Evolutionary conservation across 1,284 basidiomycete species (phyloP), one percentile per base, ranked within the genome.

Genomic region (Cronartium quercuum): DNA sequence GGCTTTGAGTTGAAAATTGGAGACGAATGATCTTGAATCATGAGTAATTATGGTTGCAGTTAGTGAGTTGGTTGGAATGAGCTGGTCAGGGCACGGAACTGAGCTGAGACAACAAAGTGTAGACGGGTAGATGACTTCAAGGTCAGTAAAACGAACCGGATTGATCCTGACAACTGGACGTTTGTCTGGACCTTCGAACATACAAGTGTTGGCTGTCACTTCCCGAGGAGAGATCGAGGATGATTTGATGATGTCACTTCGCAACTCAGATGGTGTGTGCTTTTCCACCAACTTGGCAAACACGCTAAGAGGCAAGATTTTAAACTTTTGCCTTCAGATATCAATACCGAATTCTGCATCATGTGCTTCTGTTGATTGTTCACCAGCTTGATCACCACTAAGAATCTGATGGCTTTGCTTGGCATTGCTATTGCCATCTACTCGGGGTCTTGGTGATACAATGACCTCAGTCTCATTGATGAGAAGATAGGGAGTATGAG

Each of bases 381-480:
- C n/a, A 21, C 64, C 55, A 55, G 61, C 24, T 21, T 64, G 58
- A 1, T 47, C 34, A 21, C 29, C 35, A 47, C 55, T 55, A 24
- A 75, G 44, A 42, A 67, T 67, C 34, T 65, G 70, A 60, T 65
- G 63, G 38, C 64, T 38, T 38, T 75, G 64, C 10, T 35, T 40
- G 7, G 40, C 24, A n/a, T 47, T 58, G 34, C 64, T 65, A 18
- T 37, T 9, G 6, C 64, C n/a, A 61, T 67, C 65, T 13, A 75
- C 47, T 3, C 71, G 71, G 35, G 64, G 24, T 51, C 67, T 75
- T 6, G 71, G 71, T 15, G 57, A 41, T 13, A 75, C 71, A 3
- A 62, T 40, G n/a, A 75, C 58, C 41, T 75, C 71, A 21, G 71
- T 75, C 41, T 66, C 55, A 37, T 75, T 75, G 24, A 65, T 66